Conservation (phyloP, 495 filamentous ascomycete species). For the Tuber indicum region DNA sequence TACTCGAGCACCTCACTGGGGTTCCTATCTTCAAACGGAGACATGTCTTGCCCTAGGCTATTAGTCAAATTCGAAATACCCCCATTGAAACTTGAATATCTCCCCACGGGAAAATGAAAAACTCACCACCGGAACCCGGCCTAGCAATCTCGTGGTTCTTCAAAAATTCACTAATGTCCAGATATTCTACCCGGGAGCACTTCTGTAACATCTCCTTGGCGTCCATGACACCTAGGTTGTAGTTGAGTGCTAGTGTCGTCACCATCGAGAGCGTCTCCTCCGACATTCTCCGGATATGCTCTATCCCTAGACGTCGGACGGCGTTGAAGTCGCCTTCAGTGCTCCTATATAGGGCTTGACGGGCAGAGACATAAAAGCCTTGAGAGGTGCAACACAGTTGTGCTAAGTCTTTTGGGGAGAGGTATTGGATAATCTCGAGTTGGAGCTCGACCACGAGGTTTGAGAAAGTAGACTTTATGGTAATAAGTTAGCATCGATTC, state of each 20-base stretch:
- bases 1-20: conserved; percentile 1
- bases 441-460: background rate
- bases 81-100: background rate
- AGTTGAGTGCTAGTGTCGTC: background rate
- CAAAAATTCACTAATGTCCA: background rate
- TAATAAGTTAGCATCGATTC: background rate
- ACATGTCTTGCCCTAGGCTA: background rate
- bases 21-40: background rate
- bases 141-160: conserved; percentile 1
- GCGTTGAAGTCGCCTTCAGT: background rate
- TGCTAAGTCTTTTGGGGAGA: background rate
- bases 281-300: background rate
- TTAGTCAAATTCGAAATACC: background rate
- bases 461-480: conserved; percentile 1
- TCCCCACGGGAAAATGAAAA: background rate
- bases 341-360: background rate
- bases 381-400: background rate
- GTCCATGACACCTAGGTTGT: background rate
- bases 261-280: background rate
- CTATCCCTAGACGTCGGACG: background rate
- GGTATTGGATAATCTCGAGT: background rate
- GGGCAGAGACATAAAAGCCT: background rate
- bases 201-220: background rate
- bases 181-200: background rate
- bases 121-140: background rate